Conservation (phyloP, 306 rosid species). For the Fragaria iinumae region DNA sequence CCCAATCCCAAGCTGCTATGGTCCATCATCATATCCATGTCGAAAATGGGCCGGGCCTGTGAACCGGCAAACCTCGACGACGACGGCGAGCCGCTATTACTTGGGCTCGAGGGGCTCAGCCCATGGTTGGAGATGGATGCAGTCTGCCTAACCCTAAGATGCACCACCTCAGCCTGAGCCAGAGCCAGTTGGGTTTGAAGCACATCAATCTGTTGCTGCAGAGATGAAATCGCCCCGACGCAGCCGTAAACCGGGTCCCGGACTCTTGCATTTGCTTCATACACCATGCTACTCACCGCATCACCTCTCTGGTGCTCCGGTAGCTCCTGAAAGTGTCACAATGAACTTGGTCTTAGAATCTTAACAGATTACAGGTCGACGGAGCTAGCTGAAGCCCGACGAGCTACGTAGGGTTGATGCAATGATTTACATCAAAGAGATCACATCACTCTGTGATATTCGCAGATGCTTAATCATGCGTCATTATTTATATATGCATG, state of each 20-base stretch:
- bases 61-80: constrained; percentile 52
- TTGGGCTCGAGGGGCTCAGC: constrained; percentile 58
- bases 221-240: constrained; percentile 77
- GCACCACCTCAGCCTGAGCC: constrained; percentile 92
- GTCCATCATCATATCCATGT: constrained; percentile 60
- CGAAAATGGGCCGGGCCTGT: constrained; percentile 49
- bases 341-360: background rate
- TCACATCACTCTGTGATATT: background rate
- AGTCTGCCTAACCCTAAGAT: constrained; percentile 55
- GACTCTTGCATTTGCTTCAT: constrained; percentile 84
- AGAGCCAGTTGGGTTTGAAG: constrained; percentile 74
- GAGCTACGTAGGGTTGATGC: background rate
- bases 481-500: constrained; percentile 1
- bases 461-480: background rate
- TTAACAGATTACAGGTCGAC: background rate
- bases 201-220: constrained; percentile 70
- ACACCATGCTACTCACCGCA: constrained; percentile 88
- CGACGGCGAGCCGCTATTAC: constrained; percentile 55
- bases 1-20: constrained; percentile 42
- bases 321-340: constrained; percentile 52
- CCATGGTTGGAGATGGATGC: constrained; percentile 39
- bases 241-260: constrained; percentile 90
- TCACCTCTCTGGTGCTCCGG: constrained; percentile 75
- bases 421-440: background rate
- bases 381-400: background rate